Base-by-base conservation (phyloP, 768 basidiomycete species). In the Mycena filopes region DNA sequence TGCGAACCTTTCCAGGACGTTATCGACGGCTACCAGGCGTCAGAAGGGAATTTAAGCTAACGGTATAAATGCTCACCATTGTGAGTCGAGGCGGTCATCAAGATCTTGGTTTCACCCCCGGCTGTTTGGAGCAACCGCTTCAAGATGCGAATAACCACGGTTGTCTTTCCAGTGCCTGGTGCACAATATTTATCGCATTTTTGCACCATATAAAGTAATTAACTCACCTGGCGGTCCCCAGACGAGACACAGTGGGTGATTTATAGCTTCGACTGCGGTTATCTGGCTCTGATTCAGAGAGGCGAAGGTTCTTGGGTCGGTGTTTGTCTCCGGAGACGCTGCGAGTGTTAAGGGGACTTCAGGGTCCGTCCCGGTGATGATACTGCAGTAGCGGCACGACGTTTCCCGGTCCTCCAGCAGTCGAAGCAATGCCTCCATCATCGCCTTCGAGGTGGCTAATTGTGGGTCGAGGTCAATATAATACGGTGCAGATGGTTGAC, bases 41-140 rank as follows among this genome's bases (percentile, higher is more conserved):
- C n/a, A 18, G 41, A 60, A 31, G 26, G n/a, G 13, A 64, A 20
- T 46, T 25, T 36, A 21, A 41, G 43, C 23, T 43, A 23, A 41
- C 43, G 10, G 36, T 10, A 29, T 28, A 12, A 20, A 36, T 26
- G 40, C 2, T 65, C 69, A 86, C 89, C 89, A 62, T 90, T 90
- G 68, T 89, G 88, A 0, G 89, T 90, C 0, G 90, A 91, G 0
- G 89, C 89, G 0, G 89, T 88, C 88, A 90, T 89, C 26, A 90
- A 77, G 26, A 91, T 86, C 69, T 84, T 88, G 11, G 78, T 73
- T 45, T 65, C 70, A 49, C 73, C 70, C 66, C 65, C 62, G 73
- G 69, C 63, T 31, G 67, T 70, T 58, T 74, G 72, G 67, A 83
- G 65, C 56, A 86, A 73, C 51, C 78, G 79, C 23, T 78, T 77